phyloP scores from a whole-genome alignment of 805 yeast species.

The Priceomyces carsonii region DNA sequence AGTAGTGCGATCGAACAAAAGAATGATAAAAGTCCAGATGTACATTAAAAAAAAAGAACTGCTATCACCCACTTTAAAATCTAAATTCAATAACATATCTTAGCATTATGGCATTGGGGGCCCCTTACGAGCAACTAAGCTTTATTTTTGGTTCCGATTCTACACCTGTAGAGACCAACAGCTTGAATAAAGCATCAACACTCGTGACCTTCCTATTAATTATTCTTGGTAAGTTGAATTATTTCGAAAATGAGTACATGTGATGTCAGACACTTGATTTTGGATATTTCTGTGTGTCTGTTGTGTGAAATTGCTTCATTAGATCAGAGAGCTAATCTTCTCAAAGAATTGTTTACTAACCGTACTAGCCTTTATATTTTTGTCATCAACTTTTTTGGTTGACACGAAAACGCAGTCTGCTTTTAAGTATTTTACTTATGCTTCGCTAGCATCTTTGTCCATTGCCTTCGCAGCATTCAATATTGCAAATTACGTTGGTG shows the following conservation, averaged over 20 bases:
- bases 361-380: constrained; percentile 28
- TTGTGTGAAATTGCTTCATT: no score
- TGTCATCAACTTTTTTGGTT: constrained; percentile 29
- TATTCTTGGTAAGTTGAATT: constrained; percentile 21
- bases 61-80: no score
- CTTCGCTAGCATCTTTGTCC: constrained; percentile 36
- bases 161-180: constrained; percentile 21
- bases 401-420: constrained; percentile 26
- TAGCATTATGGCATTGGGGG: constrained; percentile 19
- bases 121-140: constrained; percentile 26
- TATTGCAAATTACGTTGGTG: constrained; percentile 44
- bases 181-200: constrained; percentile 16
- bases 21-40: no score
- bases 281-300: no score
- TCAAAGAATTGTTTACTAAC: no score
- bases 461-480: constrained; percentile 39
- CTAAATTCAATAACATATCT: background rate
- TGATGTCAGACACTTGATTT: background rate
- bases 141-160: constrained; percentile 21
- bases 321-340: no score
- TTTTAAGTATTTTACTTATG: constrained; percentile 25
- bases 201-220: constrained; percentile 22
- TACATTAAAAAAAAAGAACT: no score
- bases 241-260: no score
- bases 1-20: constrained; percentile 5